Evolutionary conservation across 2,329 filamentous ascomycete genomes (phyloP), one percentile per base, ranked within the genome.

Genomic region (Gremmenia infestans): DNA sequence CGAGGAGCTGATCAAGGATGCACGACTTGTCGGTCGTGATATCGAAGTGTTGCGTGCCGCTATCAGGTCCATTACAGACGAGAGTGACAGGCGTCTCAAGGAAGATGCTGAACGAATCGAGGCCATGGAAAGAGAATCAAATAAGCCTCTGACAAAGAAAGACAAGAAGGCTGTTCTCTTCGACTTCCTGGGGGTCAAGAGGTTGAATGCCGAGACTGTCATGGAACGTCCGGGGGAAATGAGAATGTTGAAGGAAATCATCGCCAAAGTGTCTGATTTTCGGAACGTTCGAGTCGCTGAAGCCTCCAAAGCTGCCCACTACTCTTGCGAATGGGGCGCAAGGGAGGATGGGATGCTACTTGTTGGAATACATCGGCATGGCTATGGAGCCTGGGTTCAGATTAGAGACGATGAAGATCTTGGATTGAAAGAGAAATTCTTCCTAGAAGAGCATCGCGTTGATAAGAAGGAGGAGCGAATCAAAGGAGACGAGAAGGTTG

Each of bases 321-420:
- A 97, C 73, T 89, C 86, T 46, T 97, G 91, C 68, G 78, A 89
- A 25, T 99, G 94, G 94, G 91, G 92, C 51, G 85, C 91, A 1
- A 87, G 88, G 59, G 94, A 99, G 72, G 94, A 99, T 70, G 94
- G 91, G 51, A 99, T 99, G 94, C 85, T 99, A 48, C 88, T 95
- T 54, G 83, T 97, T 42, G 94, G 94, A 57, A 96, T 99, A 62
- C 86, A 91, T 63, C 85, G 88, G 54, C 93, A 99, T 69, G 94
- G 94, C 2, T 97, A 96, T 68, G 95, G 95, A 55, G 92, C 93
- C 2, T 99, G 94, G 94, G 82, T 87, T 1, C 88, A 92, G 64
- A 97, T 99, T 66, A 87, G 94, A 6, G 94, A 99, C 65, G 94
- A 99, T 68, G 75, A 83, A 1, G 91, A 97, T 35, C 82, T 99